Base-by-base conservation (phyloP, 2,329 filamentous ascomycete genomes). In the Paracoccidioides brasiliensis region DNA sequence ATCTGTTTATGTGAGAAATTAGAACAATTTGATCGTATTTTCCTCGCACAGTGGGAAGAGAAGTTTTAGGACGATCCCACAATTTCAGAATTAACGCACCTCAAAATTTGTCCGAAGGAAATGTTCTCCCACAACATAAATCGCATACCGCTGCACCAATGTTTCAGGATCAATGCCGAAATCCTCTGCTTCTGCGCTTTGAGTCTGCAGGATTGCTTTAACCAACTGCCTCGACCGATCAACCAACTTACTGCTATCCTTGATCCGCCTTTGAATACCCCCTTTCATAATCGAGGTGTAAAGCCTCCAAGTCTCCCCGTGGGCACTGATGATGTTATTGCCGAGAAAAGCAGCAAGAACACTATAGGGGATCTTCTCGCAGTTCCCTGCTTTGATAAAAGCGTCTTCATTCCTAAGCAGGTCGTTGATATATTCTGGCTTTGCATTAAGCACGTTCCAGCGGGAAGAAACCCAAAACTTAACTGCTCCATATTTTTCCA, bases 371-470 rank as follows among this genome's bases (percentile, higher is more conserved):
- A 73, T 71, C 61, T 73, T 74, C 33, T 68, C 64, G 52, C 72
- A 67, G 56, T 71, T 74, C 3, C 72, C 72, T n/a, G 66, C 68
- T 60, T 72, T 75, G 8, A 62, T 60, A 52, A 65, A 67, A 4
- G 63, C 46, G 8, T 66, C 55, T 50, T 69, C 67, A 40, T 67
- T 63, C 12, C 64, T 66, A 40, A 69, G 67, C 58, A 69, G 63
- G 46, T 76, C 71, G 3, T 69, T 67, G 3, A 79, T 58, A 56
- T 73, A 75, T 0, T 68, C 61, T 1, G 76, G 75, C 4, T 69
- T 69, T 49, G 71, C 72, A 0, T 77, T 71, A 9, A 78, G 64
- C 3, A 78, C 65, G 49, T 75, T 77, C 76, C 76, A 78, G 43
- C 69, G 70, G 0, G 72, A 74, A 1, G 70, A 75, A 38, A 77